Conservation (phyloP, 345 rosid species). For the Linum lewisii region DNA sequence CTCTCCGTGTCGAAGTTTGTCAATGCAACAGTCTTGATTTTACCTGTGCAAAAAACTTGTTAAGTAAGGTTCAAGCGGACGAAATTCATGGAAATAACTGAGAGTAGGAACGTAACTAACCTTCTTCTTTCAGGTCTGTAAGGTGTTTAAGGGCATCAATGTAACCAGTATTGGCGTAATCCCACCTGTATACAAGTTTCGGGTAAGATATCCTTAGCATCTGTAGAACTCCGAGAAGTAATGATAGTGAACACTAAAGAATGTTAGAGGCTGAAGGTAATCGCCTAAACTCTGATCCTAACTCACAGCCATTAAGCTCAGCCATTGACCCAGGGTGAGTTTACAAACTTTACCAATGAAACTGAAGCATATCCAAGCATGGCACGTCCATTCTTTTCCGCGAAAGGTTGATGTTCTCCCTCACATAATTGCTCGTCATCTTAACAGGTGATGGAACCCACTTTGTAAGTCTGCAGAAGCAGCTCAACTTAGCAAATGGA, state of each 20-base stretch:
- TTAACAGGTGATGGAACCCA: conserved; percentile 97
- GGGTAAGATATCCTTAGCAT: too few species aligned
- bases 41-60: conserved; percentile 42
- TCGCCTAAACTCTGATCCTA: too few species aligned
- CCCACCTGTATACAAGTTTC: conserved; percentile 65
- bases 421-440: conserved; percentile 75
- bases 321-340: too few species aligned
- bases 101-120: conserved; percentile 21
- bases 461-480: conserved; percentile 68
- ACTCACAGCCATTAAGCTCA: too few species aligned
- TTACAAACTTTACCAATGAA: conserved; percentile 54
- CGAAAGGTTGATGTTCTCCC: conserved; percentile 60
- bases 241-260: too few species aligned
- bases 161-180: conserved; percentile 78
- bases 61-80: conserved; percentile 14
- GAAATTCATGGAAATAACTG: conserved; percentile 12
- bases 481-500: not conserved
- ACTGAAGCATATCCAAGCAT: conserved; percentile 94
- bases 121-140: conserved; percentile 85
- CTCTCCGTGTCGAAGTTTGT: conserved; percentile 92
- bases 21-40: conserved; percentile 85
- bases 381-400: conserved; percentile 90
- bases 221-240: not conserved
- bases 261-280: too few species aligned
- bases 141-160: conserved; percentile 85